Base-by-base conservation (phyloP, 139 green algal genomes). In the Diplosphaera chodatii region DNA sequence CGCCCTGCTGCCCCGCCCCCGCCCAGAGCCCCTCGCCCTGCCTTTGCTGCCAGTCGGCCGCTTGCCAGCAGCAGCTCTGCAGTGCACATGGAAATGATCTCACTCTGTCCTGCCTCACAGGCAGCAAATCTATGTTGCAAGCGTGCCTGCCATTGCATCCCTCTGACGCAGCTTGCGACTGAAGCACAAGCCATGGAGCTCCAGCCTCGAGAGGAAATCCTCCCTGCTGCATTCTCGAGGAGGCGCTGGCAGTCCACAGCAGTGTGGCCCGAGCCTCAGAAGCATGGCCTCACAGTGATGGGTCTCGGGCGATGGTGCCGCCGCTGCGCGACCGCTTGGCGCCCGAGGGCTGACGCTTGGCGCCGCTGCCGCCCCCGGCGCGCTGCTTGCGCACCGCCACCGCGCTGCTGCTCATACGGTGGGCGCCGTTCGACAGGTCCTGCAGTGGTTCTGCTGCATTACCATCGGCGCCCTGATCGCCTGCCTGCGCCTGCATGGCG, bases 1-100 rank as follows among this genome's bases (percentile, higher is more conserved):
- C 13, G 77, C 22, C 72, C 70, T 15, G 85, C 70, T 48, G 75
- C 56, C 3, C 27, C 70, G 34, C 78, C 69, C 15, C 75, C 66
- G 0, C 75, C 83, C 27, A 40, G 72, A 28, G 63, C 34, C 10
- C 56, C 74, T 3, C 64, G 59, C 13, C 32, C 56, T 15, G 25
- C 22, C 8, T 66, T 48, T 48, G 37, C 71, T 29, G 48, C 55
- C 55, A 55, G 67, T 10, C 18, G 8, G 48, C 48, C 3, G 48
- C 48, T 59, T 23, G 48, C 48, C 25, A 18, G 13, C 48, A 4
- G 48, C 48, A 59, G 22, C 48, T 25, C 48, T 59, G 48, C 16
- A 48, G 8, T 20, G 8, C 37, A 48, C 37, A 48, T n/a, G n/a
- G n/a, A n/a, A n/a, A n/a, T n/a, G n/a, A n/a, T n/a, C n/a, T n/a